A percentile compares a stretch with the other conserved stretches of the same genome.
Evolutionary conservation across 208 protist species (phyloP).

Genomic region (Crithidia brevicula): DNA sequence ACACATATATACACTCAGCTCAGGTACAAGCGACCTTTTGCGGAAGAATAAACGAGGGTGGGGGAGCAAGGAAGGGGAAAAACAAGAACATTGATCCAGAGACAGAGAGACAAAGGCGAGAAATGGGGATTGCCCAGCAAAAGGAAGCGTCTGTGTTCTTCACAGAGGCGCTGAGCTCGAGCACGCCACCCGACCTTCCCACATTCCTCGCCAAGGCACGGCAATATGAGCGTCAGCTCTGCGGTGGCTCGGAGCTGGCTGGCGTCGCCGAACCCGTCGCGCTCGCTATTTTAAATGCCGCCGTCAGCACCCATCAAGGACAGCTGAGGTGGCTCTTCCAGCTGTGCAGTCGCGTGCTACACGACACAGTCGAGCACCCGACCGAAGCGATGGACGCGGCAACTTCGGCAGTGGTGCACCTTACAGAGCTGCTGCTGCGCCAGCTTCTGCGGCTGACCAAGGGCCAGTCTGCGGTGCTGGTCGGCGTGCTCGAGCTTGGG

Average conservation of each 20-base stretch:
- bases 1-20: no score
- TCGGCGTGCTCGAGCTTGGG: constrained; percentile 40
- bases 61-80: no score
- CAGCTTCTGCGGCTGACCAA: constrained; percentile 43
- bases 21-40: no score
- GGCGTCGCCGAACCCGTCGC: constrained; percentile 51
- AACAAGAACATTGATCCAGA: neutral
- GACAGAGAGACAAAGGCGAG: neutral
- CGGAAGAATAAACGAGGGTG: no score
- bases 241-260: constrained; percentile 54
- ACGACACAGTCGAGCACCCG: constrained; percentile 31
- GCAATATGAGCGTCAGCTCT: constrained; percentile 43
- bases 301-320: neutral
- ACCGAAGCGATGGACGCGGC: constrained; percentile 18
- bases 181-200: constrained; percentile 21
- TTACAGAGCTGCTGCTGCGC: constrained; percentile 68
- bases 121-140: constrained; percentile 46
- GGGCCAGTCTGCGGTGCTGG: constrained; percentile 41
- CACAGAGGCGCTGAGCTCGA: constrained; percentile 26
- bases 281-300: constrained; percentile 23
- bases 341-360: constrained; percentile 39
- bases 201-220: constrained; percentile 42
- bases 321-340: constrained; percentile 69
- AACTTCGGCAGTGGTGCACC: constrained; percentile 37
- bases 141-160: constrained; percentile 73